These are phyloP conservation scores for Xylaria sp. DNA, from an alignment of 2,329 filamentous ascomycete genomes.

Conservation along the genomic window DNA sequence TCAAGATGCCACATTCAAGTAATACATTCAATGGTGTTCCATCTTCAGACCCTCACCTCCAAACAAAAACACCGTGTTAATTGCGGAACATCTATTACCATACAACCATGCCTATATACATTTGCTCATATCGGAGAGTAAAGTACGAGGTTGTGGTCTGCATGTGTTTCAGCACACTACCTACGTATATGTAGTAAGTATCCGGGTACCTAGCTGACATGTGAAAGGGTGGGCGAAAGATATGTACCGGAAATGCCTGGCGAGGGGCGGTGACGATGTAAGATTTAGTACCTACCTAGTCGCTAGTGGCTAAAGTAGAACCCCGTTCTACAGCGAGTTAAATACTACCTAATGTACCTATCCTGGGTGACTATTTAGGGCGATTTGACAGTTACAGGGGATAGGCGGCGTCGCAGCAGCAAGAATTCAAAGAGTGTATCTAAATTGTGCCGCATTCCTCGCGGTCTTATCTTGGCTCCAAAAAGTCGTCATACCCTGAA, in stretches of 20 bases:
- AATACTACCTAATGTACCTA: no score
- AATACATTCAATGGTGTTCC: neutral
- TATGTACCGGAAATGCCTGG: no score
- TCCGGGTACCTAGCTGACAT: constrained; percentile 8
- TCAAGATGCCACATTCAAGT: neutral
- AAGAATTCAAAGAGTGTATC: neutral
- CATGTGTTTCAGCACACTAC: no score
- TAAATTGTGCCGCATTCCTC: constrained; percentile 17
- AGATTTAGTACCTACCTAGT: no score
- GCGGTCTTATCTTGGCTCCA: constrained; percentile 26
- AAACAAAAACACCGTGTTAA: neutral
- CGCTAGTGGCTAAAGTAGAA: no score
- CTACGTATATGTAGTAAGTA: no score
- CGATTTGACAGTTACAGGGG: neutral
- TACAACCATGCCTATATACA: neutral
- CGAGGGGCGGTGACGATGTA: neutral
- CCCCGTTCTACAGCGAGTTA: no score
- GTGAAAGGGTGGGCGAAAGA: constrained; percentile 3
- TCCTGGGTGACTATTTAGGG: no score
- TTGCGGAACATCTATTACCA: neutral
- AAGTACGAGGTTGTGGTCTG: neutral
- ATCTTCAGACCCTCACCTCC: neutral
- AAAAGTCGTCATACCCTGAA: constrained; percentile 36
- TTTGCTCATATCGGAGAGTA: neutral
- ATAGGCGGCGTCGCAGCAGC: neutral